Percentiles rank a stretch among this genome's conserved stretches.
Conservation (phyloP, 352 stramenopile genomes). For the Phytophthora boehmeriae region DNA sequence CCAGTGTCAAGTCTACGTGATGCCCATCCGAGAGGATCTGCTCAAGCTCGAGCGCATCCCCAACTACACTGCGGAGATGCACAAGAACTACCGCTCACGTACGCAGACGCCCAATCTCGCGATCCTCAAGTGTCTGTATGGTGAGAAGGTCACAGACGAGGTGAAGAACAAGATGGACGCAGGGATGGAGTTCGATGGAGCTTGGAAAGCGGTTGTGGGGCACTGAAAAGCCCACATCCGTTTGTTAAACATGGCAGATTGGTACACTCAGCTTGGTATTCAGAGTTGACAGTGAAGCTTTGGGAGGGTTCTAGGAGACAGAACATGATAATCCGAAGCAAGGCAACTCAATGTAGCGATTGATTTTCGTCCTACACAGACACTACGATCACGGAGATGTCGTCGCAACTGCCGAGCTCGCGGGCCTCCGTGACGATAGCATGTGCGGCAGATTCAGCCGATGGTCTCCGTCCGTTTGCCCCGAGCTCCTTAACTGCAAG, state of each 20-base stretch:
- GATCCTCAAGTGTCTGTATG: constrained; percentile 68
- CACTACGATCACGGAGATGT: constrained; percentile 67
- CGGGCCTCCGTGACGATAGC: constrained; percentile 57
- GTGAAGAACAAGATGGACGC: constrained; percentile 50
- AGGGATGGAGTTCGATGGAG: constrained; percentile 47
- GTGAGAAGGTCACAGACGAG: constrained; percentile 35
- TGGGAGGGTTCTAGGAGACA: not conserved
- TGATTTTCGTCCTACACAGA: constrained; percentile 37
- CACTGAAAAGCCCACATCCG: constrained; percentile 1
- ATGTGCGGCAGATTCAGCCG: constrained; percentile 51
- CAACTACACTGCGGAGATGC: constrained; percentile 57
- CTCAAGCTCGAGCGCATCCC: constrained; percentile 52
- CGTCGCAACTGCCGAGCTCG: constrained; percentile 62
- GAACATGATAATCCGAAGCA: constrained; percentile 2
- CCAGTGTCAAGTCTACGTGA: constrained; percentile 61
- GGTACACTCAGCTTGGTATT: not conserved
- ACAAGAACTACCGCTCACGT: constrained; percentile 53
- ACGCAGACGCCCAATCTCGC: constrained; percentile 45
- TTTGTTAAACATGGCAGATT: not conserved
- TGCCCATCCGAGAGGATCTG: constrained; percentile 55
- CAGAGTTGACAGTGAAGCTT: constrained; percentile 4
- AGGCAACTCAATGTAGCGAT: constrained; percentile 11
- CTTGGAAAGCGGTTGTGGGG: constrained; percentile 48
- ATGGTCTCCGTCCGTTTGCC: constrained; percentile 19
- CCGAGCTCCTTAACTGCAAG: constrained; percentile 46